A percentile compares a stretch with the other conserved stretches of the same genome.
Evolutionary conservation across 1,139 yeast genomes (phyloP).

Genomic region (Sugiyamaella neomexicana): DNA sequence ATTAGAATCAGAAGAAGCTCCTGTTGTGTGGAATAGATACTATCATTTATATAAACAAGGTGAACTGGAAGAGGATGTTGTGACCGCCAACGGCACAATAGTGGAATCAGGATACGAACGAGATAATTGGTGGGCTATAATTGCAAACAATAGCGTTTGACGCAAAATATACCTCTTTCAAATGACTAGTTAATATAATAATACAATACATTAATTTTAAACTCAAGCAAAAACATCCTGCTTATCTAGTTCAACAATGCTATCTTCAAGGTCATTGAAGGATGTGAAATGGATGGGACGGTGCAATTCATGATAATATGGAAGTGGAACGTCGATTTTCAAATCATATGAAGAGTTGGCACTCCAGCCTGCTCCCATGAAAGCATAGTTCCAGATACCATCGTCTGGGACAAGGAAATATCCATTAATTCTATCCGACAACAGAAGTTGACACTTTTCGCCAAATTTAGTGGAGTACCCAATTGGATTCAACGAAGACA

Average conservation of each 20-base stretch:
- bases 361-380: constrained; percentile 84
- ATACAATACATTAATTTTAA: background rate
- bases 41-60: constrained; percentile 85
- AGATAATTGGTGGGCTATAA: constrained; percentile 91
- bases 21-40: constrained; percentile 69
- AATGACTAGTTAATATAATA: background rate
- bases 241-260: constrained; percentile 65
- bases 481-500: constrained; percentile 51
- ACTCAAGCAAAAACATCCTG: constrained; percentile 65
- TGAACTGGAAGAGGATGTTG: constrained; percentile 71
- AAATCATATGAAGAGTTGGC: constrained; percentile 58
- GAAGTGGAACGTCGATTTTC: constrained; percentile 75
- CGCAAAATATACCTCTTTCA: too few relatives aligned
- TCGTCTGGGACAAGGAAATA: constrained; percentile 84
- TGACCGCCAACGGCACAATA: constrained; percentile 63
- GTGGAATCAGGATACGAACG: constrained; percentile 80
- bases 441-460: constrained; percentile 62
- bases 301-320: constrained; percentile 82
- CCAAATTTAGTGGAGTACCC: constrained; percentile 67
- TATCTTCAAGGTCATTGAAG: constrained; percentile 65
- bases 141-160: too few relatives aligned
- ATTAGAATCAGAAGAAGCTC: constrained; percentile 28
- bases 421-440: constrained; percentile 78
- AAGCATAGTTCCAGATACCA: constrained; percentile 86
- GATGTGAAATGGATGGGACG: constrained; percentile 84